Percentiles rank a stretch among this genome's conserved stretches.
Evolutionary conservation across 1,284 basidiomycete species (phyloP).

Genomic region (Puccinia horiana): DNA sequence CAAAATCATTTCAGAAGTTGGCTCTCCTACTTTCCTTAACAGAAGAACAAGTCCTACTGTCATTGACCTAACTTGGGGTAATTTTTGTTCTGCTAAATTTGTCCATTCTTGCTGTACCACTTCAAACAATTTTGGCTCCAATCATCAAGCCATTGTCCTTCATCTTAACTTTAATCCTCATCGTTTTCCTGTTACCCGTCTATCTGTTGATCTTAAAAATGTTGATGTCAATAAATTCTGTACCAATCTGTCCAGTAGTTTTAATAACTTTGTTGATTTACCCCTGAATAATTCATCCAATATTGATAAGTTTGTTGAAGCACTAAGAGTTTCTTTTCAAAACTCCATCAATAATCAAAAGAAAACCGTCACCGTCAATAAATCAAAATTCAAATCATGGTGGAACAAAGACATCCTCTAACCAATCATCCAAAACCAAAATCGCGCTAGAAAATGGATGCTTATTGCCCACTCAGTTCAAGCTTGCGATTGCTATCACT

Average conservation of each 20-base stretch:
- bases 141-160: not conserved
- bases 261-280: not conserved
- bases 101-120: not conserved
- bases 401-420: not conserved
- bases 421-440: not conserved
- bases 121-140: not conserved
- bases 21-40: not conserved
- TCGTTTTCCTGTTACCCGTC: not conserved
- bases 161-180: not conserved
- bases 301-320: not conserved
- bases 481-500: not conserved
- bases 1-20: conserved; percentile 12
- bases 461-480: not conserved
- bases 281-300: not conserved
- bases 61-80: not conserved
- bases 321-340: not conserved
- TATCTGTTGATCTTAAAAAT: not conserved
- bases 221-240: not conserved
- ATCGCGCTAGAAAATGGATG: conserved; percentile 19
- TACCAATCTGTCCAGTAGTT: too few relatives aligned
- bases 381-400: not conserved
- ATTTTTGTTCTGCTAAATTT: not conserved
- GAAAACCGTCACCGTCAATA: not conserved
- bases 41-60: not conserved
- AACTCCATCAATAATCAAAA: not conserved